Evolutionary conservation across 352 stramenopile genomes (phyloP), one percentile per base, ranked within the genome.

Genomic region (Blastocystis sp.): DNA sequence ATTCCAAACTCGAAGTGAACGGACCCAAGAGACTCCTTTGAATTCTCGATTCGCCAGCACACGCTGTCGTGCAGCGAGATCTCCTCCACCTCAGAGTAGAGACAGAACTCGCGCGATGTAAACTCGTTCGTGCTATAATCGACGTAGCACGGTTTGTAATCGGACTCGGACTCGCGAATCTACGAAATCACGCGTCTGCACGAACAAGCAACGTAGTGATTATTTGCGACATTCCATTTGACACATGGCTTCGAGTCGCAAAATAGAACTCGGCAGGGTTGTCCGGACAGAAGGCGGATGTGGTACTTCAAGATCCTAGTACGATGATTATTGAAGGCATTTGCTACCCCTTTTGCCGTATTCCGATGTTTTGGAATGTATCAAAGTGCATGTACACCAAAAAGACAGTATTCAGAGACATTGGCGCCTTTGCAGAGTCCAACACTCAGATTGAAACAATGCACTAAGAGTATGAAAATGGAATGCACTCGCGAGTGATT

Each of bases 341-440:
- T 35, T 37, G 21, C 29, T 59, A 85, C 74, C 74, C 74, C 41
- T 85, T 51, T 12, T 69, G 50, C 65, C 65, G 6, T 16, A 85
- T 26, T 19, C 74, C 31, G 26, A 85, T 45, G 51, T 85, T 85
- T 16, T 59, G 50, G 45, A 85, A 85, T 60, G 66, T 50, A 24
- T 85, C 74, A 85, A 85, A 85, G 55, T 85, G 26, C 74, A 85
- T 85, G n/a, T 55, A 85, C 3, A 85, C 61, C 13, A 85, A 35
- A 41, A 85, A 85, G 1, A 85, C 74, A 60, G 74, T 59, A 70
- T 85, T 85, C 55, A 85, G 74, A 62, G 74, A 85, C 74, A 85
- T 85, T 19, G 6, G 45, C 9, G 45, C 45, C 45, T 6, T 55
- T 55, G 6, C 9, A 6, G 45, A 55, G 9, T 55, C 6, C 45